Base-by-base conservation (phyloP, 1,284 basidiomycete species). In the Ceratorhiza oryzae-sativae region DNA sequence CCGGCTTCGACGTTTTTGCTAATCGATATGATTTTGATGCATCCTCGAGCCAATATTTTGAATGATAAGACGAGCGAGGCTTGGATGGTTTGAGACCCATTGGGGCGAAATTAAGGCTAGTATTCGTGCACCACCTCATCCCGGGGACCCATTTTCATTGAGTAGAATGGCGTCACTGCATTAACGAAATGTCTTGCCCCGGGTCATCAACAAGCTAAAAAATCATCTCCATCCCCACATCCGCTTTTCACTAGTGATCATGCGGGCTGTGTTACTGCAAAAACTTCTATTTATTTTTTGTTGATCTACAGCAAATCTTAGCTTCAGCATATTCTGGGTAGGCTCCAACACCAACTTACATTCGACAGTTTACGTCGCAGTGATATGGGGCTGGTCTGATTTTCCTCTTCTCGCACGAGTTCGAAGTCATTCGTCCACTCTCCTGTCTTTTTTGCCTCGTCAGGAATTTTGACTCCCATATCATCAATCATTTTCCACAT, bases 1-100 rank as follows among this genome's bases (percentile, higher is more conserved):
- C 61, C 10, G 78, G 78, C 41, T 79, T 74, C 74, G 73, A 73
- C 62, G 56, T 76, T 9, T 73, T 42, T 25, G 51, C 63, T 34
- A 65, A 74, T 25, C 53, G 49, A 3, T 49, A 72, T 4, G 53
- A 30, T 2, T 36, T 74, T 1, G 73, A 74, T 36, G 34, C 63
- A 67, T 42, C 36, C 65, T 6, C 23, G 59, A 12, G 72, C 73
- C 32, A 41, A 60, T 8, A 23, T 48, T 32, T 67, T 74, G 34
- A 74, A 74, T 56, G 70, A 71, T n/a, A 51, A 51, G 15, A 61
- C 49, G 36, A 65, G 71, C 51, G 41, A 72, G 41, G 36, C 15
- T 2, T 74, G 65, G 65, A 42, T 63, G 27, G 68, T 70, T 3
- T 12, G 49, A 23, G n/a, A 63, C 72, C 46, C 71, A 71, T 13